A percentile compares a stretch with the other conserved stretches of the same genome.
Evolutionary conservation across 2,329 filamentous ascomycete genomes (phyloP).

Genomic region (Stenocarpella maydis): DNA sequence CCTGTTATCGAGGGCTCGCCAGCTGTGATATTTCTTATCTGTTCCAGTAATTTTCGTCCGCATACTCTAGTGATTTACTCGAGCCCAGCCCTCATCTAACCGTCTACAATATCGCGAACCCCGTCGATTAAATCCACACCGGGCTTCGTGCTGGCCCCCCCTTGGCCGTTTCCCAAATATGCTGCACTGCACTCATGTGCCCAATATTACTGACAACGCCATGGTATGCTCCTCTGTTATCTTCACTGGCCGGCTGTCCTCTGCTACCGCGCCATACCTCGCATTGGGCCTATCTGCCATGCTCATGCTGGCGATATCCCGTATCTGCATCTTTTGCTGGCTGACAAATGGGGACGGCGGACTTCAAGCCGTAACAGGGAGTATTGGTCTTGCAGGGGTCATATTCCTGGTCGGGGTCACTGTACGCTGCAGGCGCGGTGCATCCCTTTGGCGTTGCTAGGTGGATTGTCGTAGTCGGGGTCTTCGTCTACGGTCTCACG

Average conservation of each 20-base stretch:
- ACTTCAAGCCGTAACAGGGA: slow-evolving; percentile 62
- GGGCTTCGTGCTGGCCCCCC: slow-evolving; percentile 46
- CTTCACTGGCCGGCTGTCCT: slow-evolving; percentile 64
- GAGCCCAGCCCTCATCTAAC: too few species aligned
- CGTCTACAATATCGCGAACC: not conserved
- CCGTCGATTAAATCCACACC: slow-evolving; percentile 27
- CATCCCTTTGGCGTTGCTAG: slow-evolving; percentile 50
- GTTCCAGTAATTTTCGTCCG: not conserved
- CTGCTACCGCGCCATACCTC: slow-evolving; percentile 62
- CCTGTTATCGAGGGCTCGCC: not conserved
- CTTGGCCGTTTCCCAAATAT: slow-evolving; percentile 39
- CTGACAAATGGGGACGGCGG: slow-evolving; percentile 65
- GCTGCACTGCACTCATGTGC: slow-evolving; percentile 29
- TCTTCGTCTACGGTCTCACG: slow-evolving; percentile 58
- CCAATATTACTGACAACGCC: not conserved
- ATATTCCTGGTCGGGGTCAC: slow-evolving; percentile 63
- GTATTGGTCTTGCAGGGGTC: slow-evolving; percentile 54
- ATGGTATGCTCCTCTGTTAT: slow-evolving; percentile 68
- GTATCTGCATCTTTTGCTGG: slow-evolving; percentile 63
- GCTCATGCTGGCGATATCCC: slow-evolving; percentile 64
- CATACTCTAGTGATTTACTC: not conserved
- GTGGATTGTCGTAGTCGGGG: slow-evolving; percentile 59
- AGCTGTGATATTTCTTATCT: not conserved
- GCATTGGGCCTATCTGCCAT: slow-evolving; percentile 69
- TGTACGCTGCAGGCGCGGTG: slow-evolving; percentile 58